phyloP scores from a whole-genome alignment of 2,329 filamentous ascomycete species.

The Verticillium dahliae region DNA sequence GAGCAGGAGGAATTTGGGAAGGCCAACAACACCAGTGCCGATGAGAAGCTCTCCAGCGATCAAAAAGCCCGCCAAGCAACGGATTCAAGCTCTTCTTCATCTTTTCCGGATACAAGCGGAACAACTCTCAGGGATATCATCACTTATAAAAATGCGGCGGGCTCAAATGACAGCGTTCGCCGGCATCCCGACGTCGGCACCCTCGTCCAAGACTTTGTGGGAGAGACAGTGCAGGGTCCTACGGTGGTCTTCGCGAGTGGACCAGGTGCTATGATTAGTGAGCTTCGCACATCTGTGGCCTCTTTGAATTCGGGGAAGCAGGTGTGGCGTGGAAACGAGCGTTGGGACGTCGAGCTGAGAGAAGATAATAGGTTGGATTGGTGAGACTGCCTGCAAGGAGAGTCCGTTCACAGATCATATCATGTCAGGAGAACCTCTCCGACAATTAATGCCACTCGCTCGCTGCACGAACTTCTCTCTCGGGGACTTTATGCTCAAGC shows the following conservation, averaged over 20 bases:
- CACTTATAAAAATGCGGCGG: not conserved
- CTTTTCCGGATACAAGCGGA: slow-evolving; percentile 12
- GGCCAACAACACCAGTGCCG: not conserved
- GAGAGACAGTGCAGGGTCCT: slow-evolving; percentile 35
- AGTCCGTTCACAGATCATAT: too few species aligned
- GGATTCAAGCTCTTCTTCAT: not conserved
- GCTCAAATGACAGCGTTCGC: not conserved
- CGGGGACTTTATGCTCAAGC: too few species aligned
- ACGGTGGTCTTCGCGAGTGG: slow-evolving; percentile 55
- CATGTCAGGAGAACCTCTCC: too few species aligned
- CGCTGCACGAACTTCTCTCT: too few species aligned
- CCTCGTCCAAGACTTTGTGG: slow-evolving; percentile 41
- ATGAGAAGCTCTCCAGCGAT: slow-evolving; percentile 11
- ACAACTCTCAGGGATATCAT: not conserved
- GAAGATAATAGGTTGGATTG: slow-evolving; percentile 56
- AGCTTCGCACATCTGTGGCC: slow-evolving; percentile 47
- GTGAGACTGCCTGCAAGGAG: slow-evolving; percentile 13
- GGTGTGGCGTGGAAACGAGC: slow-evolving; percentile 52
- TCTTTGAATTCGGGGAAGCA: slow-evolving; percentile 39
- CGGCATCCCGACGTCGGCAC: slow-evolving; percentile 37
- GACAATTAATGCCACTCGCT: too few species aligned
- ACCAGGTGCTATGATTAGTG: slow-evolving; percentile 50
- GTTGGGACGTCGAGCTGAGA: slow-evolving; percentile 47
- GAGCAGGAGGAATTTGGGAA: slow-evolving; percentile 9
- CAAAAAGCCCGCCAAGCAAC: not conserved